Base-by-base conservation (phyloP, 192 early-diverging fungal species). In the Phycomyces nitens region DNA sequence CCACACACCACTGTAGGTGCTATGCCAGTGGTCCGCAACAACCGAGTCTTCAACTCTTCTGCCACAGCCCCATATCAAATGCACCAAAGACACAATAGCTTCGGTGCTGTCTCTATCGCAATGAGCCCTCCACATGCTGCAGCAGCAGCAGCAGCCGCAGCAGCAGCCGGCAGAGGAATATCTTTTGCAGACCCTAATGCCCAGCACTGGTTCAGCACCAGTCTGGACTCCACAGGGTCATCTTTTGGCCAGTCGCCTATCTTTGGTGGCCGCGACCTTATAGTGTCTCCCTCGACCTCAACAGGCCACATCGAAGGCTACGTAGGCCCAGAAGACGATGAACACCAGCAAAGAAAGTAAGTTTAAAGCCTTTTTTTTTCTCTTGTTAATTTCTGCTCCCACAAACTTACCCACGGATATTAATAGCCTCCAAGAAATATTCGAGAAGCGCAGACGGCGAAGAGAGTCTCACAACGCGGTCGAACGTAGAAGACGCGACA, bases 351-450 rank as follows among this genome's bases (percentile, higher is more conserved):
- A 21, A 55, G 60, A 56, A 69, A 62, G 66, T 69, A 56, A 60
- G 44, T 29, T 41, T 42, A 14, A 21, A 14, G 15, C 12, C 51
- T 41, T 34, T 56, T 9, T 29, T 8, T 56, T 12, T 56, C 16
- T 56, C 24, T 42, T 10, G 7, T 42, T 11, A n/a, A 18, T 47
- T 47, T 34, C 29, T 34, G 7, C 7, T 34, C 29, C 3, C 29
- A 34, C 29, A 34, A 34, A 34, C 29, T 34, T 34, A 34, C 29
- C 29, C 3, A 7, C 29, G 29, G 29, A 7, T 34, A 34, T 34
- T 20, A 39, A 34, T 77, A 72, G 66, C 29, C 62, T 81, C 38
- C 66, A 69, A 62, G 59, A 69, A 38, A 61, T 69, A 16, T 69
- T 62, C 47, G 66, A 69, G 23, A 69, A 69, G 23, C 58, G 60